Percentiles rank a stretch among this genome's conserved stretches.
Conservation (phyloP, 169 alveolate species). For the Plasmodium malariae region DNA sequence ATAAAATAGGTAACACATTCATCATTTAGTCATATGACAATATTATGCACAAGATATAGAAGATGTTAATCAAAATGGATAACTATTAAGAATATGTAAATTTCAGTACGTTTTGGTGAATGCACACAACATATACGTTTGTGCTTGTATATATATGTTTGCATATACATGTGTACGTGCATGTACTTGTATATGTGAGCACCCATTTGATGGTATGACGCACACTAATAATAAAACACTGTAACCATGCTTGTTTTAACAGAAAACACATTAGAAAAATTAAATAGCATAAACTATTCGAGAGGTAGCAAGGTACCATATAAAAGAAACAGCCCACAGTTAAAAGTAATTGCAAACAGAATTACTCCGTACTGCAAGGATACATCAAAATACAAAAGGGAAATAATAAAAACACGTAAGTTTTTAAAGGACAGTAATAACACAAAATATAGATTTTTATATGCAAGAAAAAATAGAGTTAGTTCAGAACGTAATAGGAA, state of each 20-base stretch:
- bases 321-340: constrained; percentile 50
- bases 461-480: constrained; percentile 31
- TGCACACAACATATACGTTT: not conserved
- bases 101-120: constrained; percentile 12
- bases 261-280: constrained; percentile 56
- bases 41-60: constrained; percentile 12
- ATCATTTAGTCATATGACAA: constrained; percentile 3
- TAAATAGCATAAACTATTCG: constrained; percentile 19
- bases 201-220: not conserved
- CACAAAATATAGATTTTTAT: constrained; percentile 28
- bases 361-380: constrained; percentile 68
- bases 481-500: constrained; percentile 29
- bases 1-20: not conserved
- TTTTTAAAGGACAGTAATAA: constrained; percentile 35
- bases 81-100: constrained; percentile 3
- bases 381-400: constrained; percentile 40
- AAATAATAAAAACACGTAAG: constrained; percentile 61
- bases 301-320: constrained; percentile 21
- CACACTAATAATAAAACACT: constrained; percentile 16
- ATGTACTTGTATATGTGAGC: constrained; percentile 13
- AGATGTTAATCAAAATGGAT: constrained; percentile 9
- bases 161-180: not conserved
- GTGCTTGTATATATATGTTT: not conserved
- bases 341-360: constrained; percentile 69
- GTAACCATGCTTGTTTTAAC: constrained; percentile 66